phyloP scores from a whole-genome alignment of 164 flowering plant species.

The Hamamelis virginiana region DNA sequence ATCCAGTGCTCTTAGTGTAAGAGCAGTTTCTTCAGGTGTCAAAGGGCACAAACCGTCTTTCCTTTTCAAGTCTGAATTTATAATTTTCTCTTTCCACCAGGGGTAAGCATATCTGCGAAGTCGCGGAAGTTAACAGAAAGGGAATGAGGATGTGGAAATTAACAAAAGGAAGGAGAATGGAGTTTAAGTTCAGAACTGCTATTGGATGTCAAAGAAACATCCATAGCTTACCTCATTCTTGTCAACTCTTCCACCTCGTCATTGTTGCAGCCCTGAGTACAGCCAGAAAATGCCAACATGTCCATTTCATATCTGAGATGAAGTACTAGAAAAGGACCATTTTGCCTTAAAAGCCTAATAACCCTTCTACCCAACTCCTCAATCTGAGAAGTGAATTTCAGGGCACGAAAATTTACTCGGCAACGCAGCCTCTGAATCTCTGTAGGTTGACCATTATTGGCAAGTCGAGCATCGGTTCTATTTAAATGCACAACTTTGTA shows the following conservation, averaged over 20 bases:
- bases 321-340: constrained; percentile 85
- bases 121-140: background rate
- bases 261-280: constrained; percentile 79
- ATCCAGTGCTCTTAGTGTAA: constrained; percentile 66
- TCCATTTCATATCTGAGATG: constrained; percentile 99
- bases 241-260: constrained; percentile 86
- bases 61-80: constrained; percentile 76
- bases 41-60: constrained; percentile 87
- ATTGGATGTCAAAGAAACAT: background rate
- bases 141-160: background rate
- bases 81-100: constrained; percentile 95
- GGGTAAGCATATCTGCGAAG: constrained; percentile 82
- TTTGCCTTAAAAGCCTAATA: constrained; percentile 58
- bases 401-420: constrained; percentile 77
- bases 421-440: constrained; percentile 88
- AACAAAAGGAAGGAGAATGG: background rate
- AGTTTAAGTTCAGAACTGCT: background rate
- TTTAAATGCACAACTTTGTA: constrained; percentile 81
- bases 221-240: constrained; percentile 74
- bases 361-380: constrained; percentile 85
- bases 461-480: constrained; percentile 85
- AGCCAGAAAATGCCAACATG: constrained; percentile 96
- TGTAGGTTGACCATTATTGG: constrained; percentile 75
- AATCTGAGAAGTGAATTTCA: constrained; percentile 81
- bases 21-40: constrained; percentile 93